These are phyloP conservation scores for Chamaecrista fasciculata DNA, from an alignment of 306 rosid species.

Conservation along the genomic window DNA sequence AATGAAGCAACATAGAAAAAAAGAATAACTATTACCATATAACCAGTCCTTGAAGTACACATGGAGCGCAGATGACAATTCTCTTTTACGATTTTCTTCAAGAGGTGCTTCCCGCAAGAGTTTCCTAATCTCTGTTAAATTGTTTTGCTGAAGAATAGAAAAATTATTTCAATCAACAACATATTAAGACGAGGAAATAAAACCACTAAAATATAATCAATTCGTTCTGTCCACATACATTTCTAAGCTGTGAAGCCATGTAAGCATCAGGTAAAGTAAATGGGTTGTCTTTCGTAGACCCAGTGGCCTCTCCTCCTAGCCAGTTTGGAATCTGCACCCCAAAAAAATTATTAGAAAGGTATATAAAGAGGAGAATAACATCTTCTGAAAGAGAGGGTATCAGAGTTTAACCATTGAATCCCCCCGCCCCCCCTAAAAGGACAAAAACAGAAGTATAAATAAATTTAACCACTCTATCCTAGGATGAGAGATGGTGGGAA, in stretches of 20 bases:
- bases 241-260: constrained; percentile 67
- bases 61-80: constrained; percentile 87
- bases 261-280: constrained; percentile 82
- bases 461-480: no score
- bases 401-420: not conserved
- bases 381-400: not conserved
- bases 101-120: constrained; percentile 80
- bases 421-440: not conserved
- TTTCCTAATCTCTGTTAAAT: constrained; percentile 71
- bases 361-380: constrained; percentile 7
- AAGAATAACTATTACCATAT: constrained; percentile 58
- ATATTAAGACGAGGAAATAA: constrained; percentile 20
- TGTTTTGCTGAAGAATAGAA: constrained; percentile 56
- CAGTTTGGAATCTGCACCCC: constrained; percentile 80
- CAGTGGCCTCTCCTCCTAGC: constrained; percentile 63
- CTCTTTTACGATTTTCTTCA: constrained; percentile 83
- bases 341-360: constrained; percentile 21
- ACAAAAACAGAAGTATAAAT: no score
- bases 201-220: constrained; percentile 23
- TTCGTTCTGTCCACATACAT: constrained; percentile 49
- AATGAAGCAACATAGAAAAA: not conserved
- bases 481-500: no score
- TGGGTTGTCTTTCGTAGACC: constrained; percentile 77
- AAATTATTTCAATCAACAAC: constrained; percentile 25
- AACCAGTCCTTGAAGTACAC: constrained; percentile 96